These are phyloP conservation scores for Cyberlindnera meyerae DNA, from an alignment of 805 yeast species.

Conservation along the genomic window DNA sequence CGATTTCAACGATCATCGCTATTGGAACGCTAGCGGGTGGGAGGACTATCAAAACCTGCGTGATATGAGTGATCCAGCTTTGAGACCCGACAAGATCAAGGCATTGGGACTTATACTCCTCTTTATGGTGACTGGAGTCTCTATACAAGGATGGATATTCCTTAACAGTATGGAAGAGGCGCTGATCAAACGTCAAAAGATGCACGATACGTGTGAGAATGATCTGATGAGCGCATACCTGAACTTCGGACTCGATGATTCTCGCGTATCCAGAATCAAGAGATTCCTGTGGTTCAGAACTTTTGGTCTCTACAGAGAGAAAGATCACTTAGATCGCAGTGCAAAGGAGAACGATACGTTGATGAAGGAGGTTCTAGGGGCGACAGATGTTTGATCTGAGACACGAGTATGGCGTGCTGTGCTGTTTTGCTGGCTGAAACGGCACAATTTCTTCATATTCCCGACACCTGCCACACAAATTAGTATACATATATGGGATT, in stretches of 20 bases:
- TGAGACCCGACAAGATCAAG: slow-evolving; percentile 37
- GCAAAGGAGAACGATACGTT: slow-evolving; percentile 67
- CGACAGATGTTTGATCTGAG: too few species aligned
- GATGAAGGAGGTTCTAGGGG: slow-evolving; percentile 67
- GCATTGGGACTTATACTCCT: slow-evolving; percentile 39
- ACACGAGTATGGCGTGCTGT: too few species aligned
- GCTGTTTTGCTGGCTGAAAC: too few species aligned
- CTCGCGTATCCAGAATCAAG: slow-evolving; percentile 45
- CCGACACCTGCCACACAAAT: too few species aligned
- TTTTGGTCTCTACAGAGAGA: slow-evolving; percentile 28
- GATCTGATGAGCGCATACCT: slow-evolving; percentile 39
- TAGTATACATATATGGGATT: too few species aligned
- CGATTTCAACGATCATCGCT: slow-evolving; percentile 26
- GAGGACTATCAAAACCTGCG: slow-evolving; percentile 47
- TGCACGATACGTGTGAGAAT: slow-evolving; percentile 37
- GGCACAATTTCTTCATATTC: too few species aligned
- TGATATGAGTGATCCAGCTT: slow-evolving; percentile 23
- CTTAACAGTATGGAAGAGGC: slow-evolving; percentile 35
- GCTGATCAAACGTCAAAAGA: slow-evolving; percentile 26
- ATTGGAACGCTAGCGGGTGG: slow-evolving; percentile 64
- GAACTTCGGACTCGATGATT: slow-evolving; percentile 49
- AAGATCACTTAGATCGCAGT: slow-evolving; percentile 31
- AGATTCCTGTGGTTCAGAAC: slow-evolving; percentile 56
- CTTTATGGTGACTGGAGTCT: slow-evolving; percentile 33
- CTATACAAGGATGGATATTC: slow-evolving; percentile 38